Evolutionary conservation across 768 basidiomycete genomes (phyloP), one percentile per base, ranked within the genome.

Genomic region (Tulasnella sp.): DNA sequence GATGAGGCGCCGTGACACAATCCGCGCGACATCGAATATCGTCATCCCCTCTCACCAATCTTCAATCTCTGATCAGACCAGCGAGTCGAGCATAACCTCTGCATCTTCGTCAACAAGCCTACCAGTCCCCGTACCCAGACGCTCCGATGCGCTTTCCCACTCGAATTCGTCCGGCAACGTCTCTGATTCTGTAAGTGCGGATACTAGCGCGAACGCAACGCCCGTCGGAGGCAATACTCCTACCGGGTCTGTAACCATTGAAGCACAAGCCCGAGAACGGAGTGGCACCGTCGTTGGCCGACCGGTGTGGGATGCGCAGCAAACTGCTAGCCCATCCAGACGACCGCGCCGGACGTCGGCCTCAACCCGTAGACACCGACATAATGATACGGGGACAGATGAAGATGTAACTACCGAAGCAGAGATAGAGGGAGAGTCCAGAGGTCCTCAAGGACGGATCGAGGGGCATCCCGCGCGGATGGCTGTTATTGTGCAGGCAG

Each of bases 221-320:
- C 82, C 83, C 9, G 68, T 73, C 25, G 74, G 76, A 5, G 76
- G 76, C 1, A 75, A 75, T 39, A 82, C 82, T 0, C 81, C 82
- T 9, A 81, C 79, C 0, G 75, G 77, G 0, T 69, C 77, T n/a
- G 79, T 81, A 7, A 58, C 57, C 39, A 67, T 81, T n/a, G 72
- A 81, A 23, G n/a, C 66, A 77, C 4, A 72, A 70, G 40, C 50
- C 15, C 73, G 86, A 25, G 84, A 86, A 61, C 78, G 85, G 42
- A 84, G 83, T 60, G 84, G 84, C 8, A 88, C 85, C 1, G 74
- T 87, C 60, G 78, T 86, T 56, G 84, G 76, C 14, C 78, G 82
- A 14, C 75, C 80, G 0, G 65, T 75, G 23, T 83, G 82, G 81
- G 81, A 83, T 50, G 7, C 35, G 21, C 12, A 43, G 32, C 52